Base-by-base conservation (phyloP, 495 filamentous ascomycete genomes). In the Wilcoxina mikolae region DNA sequence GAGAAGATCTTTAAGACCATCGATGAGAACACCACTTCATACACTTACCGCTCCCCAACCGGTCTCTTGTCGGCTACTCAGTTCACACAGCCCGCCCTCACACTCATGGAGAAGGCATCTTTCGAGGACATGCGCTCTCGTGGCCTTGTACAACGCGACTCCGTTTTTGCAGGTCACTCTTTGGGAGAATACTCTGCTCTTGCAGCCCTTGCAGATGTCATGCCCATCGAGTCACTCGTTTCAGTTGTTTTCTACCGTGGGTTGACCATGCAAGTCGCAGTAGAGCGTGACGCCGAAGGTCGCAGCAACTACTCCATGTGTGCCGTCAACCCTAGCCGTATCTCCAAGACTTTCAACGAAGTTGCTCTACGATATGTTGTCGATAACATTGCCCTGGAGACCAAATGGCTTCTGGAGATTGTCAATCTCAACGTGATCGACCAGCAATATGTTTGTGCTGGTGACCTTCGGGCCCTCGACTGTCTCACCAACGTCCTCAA, bases 1-100 rank as follows among this genome's bases (percentile, higher is more conserved):
- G 91, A 98, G 73, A 94, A 91, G 72, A 96, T 98, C 65, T 98
- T 98, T 80, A 96, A 96, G 73, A 87, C 91, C 59, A 85, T 96
- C 53, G 75, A 84, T 60, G 90, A 95, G 69, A 81, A 74, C 64
- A 95, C 91, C 0, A 82, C 83, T 1, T 95, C 85, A 0, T 96
- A 96, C 74, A 95, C 91, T 12, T 96, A 96, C 74, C 83, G 86
- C 25, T 96, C 91, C 12, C 91, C 91, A 2, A 90, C 85, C 0
- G 91, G 91, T 60, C 82, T 99, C 27, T 79, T 99, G 27, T 99
- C 93, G 20, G 91, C 91, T 9, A 99, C 91, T 12, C 91, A 99
- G 63, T 99, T 99, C 73, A 96, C 91, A 2, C 91, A 99, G 67
- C 91, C 91, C 5, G 93, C 91, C 38, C 73, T 99, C 56, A 99